These are phyloP conservation scores for Usnea hakonensis DNA, from an alignment of 495 filamentous ascomycete species.

Conservation along the genomic window DNA sequence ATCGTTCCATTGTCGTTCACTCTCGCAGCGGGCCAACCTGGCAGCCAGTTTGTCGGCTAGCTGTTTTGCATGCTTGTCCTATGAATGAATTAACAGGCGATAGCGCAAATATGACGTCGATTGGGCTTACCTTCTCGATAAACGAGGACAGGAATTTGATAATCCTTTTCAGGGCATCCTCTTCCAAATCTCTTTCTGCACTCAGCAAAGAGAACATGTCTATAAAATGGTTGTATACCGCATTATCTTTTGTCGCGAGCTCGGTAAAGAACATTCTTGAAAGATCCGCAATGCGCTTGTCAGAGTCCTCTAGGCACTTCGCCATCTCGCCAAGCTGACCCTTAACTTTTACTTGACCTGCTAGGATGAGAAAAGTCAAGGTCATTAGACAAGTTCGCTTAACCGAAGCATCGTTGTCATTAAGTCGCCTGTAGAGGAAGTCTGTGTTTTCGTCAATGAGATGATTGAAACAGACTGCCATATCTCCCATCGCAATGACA, in stretches of 20 bases:
- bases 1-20: constrained; percentile 93
- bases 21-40: constrained; percentile 77
- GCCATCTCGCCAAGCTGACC: constrained; percentile 99
- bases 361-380: constrained; percentile 92
- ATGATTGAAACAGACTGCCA: constrained; percentile 99
- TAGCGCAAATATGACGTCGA: not conserved
- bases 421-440: constrained; percentile 88
- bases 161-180: constrained; percentile 74
- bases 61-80: constrained; percentile 98
- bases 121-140: constrained; percentile 77
- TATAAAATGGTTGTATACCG: constrained; percentile 98
- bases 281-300: constrained; percentile 87
- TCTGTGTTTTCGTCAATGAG: constrained; percentile 99
- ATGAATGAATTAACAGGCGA: constrained; percentile 11
- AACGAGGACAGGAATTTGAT: constrained; percentile 90
- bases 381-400: constrained; percentile 99
- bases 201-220: constrained; percentile 96
- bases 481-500: constrained; percentile 93
- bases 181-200: constrained; percentile 71
- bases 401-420: constrained; percentile 79
- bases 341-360: constrained; percentile 98
- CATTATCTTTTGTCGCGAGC: constrained; percentile 94
- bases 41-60: constrained; percentile 89
- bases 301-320: constrained; percentile 91
- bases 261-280: constrained; percentile 98